These are phyloP conservation scores for Citrus unshiu DNA, from an alignment of 345 rosid genomes.

Conservation along the genomic window DNA sequence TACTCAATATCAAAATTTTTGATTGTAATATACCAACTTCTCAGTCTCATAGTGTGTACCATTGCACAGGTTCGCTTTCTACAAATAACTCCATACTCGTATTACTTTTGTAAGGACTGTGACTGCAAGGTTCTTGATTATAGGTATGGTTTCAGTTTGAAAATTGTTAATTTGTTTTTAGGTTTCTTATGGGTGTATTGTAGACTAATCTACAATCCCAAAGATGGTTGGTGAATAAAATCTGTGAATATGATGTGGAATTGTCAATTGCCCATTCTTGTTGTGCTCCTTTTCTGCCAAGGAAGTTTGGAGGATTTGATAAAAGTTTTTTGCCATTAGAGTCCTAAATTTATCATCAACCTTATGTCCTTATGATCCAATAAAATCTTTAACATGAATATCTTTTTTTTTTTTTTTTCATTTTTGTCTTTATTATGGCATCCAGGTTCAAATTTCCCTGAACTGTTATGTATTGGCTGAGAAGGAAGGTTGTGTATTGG, in stretches of 20 bases:
- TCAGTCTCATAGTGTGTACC: constrained; percentile 15
- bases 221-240: neutral
- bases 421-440: neutral
- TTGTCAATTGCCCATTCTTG: neutral
- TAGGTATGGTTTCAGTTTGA: constrained; percentile 41
- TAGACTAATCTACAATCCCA: neutral
- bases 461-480: neutral
- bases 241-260: neutral
- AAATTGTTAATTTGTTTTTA: neutral
- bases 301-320: too few species aligned
- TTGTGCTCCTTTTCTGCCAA: too few species aligned
- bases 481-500: neutral
- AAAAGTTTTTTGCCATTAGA: too few species aligned
- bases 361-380: neutral
- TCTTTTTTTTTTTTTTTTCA: neutral
- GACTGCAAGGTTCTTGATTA: constrained; percentile 89
- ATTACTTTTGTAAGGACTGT: constrained; percentile 92
- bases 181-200: neutral
- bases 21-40: constrained; percentile 8
- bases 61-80: constrained; percentile 80
- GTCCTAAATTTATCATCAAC: neutral
- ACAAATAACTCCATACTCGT: constrained; percentile 82
- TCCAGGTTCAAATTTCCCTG: neutral
- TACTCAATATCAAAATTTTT: constrained; percentile 8
- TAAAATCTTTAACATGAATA: neutral